A percentile compares a stretch with the other conserved stretches of the same genome.
Conservation (phyloP, 768 basidiomycete species). For the Trametes punicea region DNA sequence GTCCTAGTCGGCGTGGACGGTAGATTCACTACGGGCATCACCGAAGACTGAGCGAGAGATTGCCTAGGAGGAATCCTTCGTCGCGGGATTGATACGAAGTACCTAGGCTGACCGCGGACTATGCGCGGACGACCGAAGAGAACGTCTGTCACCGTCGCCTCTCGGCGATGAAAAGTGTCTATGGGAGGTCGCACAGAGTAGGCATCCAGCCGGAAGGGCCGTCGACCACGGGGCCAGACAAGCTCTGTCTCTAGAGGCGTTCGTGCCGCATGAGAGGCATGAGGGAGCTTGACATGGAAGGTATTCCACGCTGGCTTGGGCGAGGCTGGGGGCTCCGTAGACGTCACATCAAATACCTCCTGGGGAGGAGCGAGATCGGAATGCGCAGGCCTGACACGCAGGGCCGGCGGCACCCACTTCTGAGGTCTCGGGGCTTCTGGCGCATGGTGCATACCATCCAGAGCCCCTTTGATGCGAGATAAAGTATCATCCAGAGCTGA, state of each 20-base stretch:
- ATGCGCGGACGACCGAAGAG: conserved; percentile 49
- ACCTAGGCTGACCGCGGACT: conserved; percentile 34
- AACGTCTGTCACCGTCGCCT: conserved; percentile 61
- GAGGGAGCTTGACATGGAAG: conserved; percentile 37
- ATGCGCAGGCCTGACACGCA: conserved; percentile 14
- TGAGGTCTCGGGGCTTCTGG: conserved; percentile 18
- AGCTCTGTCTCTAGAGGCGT: conserved; percentile 48
- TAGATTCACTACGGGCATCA: conserved; percentile 38
- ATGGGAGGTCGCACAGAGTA: conserved; percentile 72
- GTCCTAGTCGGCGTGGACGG: conserved; percentile 29
- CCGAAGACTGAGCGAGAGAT: background rate
- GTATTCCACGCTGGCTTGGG: conserved; percentile 28
- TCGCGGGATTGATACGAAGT: conserved; percentile 37
- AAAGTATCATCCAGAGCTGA: conserved; percentile 78
- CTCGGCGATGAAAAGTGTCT: conserved; percentile 57
- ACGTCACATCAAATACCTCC: conserved; percentile 29
- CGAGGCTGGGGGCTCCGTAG: conserved; percentile 24
- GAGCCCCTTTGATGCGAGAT: conserved; percentile 80
- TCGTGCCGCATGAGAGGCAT: conserved; percentile 39
- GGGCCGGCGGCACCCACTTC: conserved; percentile 31
- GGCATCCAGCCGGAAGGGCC: conserved; percentile 55
- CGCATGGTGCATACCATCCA: conserved; percentile 60
- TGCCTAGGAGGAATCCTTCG: conserved; percentile 4
- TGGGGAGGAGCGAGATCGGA: conserved; percentile 9
- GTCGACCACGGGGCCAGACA: conserved; percentile 38